Evolutionary conservation across 192 early-diverging fungal genomes (phyloP), one percentile per base, ranked within the genome.

Genomic region (Globomyces pollinis-pini): DNA sequence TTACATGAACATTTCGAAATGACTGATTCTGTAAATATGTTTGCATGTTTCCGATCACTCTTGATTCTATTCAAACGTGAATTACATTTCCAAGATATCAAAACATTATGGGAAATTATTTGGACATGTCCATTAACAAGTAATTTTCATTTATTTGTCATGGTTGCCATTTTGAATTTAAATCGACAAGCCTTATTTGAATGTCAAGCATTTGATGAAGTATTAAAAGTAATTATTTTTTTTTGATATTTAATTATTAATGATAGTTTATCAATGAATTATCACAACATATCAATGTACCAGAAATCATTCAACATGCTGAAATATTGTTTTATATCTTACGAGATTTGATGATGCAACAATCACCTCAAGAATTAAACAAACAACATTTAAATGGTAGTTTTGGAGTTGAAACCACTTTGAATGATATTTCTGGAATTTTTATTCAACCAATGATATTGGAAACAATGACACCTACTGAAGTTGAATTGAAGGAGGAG

Each of bases 41-140:
- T 99, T 63, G 93, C 86, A 68, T 97, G 94, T 70, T 99, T 96
- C 78, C 88, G 96, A 31, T 99, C 95, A 95, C 74, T 99, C 16
- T 64, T 99, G 33, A 84, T 99, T 28, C 89, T 88, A 75, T 99
- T 94, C 68, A 99, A 99, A 69, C 85, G 96, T 41, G 96, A 99
- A 69, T 96, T 98, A 59, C 70, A 79, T 57, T 96, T 91, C 78
- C 76, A 84, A 2, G 87, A 96, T 34, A 75, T 88, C 16, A 67
- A 89, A 68, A 59, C 71, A 30, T 64, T 99, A 18, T 98, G 96
- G 96, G 94, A 98, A 65, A 87, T 89, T 18, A 88, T 84, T 21
- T 80, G 75, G 75, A 67, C 69, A 8, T 77, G 69, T 50, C 70
- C 74, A n/a, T 51, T 74, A 39, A 86, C 88, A 2, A 74, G 75